Evolutionary conservation across 2,329 filamentous ascomycete genomes (phyloP).

Genomic region (Botryotinia narcissicola): DNA sequence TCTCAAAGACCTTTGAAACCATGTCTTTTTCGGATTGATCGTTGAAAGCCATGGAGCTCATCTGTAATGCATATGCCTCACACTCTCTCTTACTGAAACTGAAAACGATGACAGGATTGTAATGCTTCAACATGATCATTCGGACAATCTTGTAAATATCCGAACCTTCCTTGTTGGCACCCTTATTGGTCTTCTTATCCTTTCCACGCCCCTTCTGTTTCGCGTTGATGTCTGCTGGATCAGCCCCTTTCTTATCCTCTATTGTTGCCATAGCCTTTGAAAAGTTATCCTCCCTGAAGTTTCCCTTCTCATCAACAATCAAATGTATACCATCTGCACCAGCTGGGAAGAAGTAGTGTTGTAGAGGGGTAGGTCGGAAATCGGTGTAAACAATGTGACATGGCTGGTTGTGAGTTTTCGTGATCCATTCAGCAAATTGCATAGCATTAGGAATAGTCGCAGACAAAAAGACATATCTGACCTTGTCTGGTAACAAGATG

Average conservation of each 20-base stretch:
- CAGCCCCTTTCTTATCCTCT: constrained; percentile 81
- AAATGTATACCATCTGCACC: constrained; percentile 91
- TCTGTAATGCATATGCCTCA: constrained; percentile 83
- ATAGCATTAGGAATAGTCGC: constrained; percentile 98
- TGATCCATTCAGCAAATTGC: constrained; percentile 99
- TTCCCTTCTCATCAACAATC: constrained; percentile 93
- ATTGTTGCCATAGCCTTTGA: constrained; percentile 92
- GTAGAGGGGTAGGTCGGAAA: constrained; percentile 91
- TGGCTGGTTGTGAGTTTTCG: constrained; percentile 94
- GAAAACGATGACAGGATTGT: constrained; percentile 98
- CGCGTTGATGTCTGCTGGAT: constrained; percentile 74
- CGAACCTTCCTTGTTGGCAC: constrained; percentile 67
- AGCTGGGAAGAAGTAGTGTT: constrained; percentile 96
- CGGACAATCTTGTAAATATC: constrained; percentile 98
- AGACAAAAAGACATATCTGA: constrained; percentile 96
- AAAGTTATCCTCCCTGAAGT: constrained; percentile 96
- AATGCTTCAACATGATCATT: constrained; percentile 98
- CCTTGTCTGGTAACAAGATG: constrained; percentile 95
- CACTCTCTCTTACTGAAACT: constrained; percentile 99
- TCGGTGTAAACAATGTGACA: constrained; percentile 99
- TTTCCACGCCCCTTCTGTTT: constrained; percentile 85
- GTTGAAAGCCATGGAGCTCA: constrained; percentile 88
- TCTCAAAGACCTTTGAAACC: constrained; percentile 91
- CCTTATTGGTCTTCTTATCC: constrained; percentile 88
- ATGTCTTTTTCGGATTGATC: constrained; percentile 92